Evolutionary conservation across 2,329 filamentous ascomycete species (phyloP), one percentile per base, ranked within the genome.

Genomic region (Camillea tinctor): DNA sequence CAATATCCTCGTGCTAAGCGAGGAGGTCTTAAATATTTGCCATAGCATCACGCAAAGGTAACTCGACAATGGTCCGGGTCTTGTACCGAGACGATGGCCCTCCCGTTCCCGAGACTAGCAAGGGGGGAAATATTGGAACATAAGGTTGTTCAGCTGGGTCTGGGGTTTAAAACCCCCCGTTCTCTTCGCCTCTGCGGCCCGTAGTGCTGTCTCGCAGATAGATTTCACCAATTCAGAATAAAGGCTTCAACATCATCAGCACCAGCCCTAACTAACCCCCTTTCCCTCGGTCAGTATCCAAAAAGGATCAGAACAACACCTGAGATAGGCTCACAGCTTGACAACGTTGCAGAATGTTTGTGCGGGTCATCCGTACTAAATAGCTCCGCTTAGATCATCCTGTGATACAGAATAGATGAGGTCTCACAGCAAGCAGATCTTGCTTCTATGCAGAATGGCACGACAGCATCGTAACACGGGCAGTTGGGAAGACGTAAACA

Each of bases 391-490:
- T 44, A 44, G 36, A 44, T 44, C 36, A 44, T 15, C 36, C 13
- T n/a, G 36, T 44, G 36, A 15, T n/a, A 44, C 36, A n/a, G n/a
- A 15, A 44, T 44, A 44, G 36, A 44, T 44, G 36, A 44, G 36
- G 36, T 44, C 36, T 15, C 36, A 44, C 36, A 6, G 36, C 15
- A 44, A 44, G 36, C 36, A 44, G 36, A 44, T 44, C 36, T 44
- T 44, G 36, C 36, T 44, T 13, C 36, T 44, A 17, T 44, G 11
- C 49, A 50, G 49, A n/a, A 52, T 51, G 50, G 23, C 20, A 53
- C 54, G 40, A 60, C 54, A 50, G 55, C 54, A 58, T 36, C 50
- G 63, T 65, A 55, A 54, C 61, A 65, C 65, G 21, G 21, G 50
- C 54, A 59, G 51, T 61, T 56, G 48, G 53, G 54, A 58, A 48